Percentiles rank a stretch among this genome's conserved stretches.
phyloP scores from a whole-genome alignment of 2,329 filamentous ascomycete species.

The Beauveria sp. region DNA sequence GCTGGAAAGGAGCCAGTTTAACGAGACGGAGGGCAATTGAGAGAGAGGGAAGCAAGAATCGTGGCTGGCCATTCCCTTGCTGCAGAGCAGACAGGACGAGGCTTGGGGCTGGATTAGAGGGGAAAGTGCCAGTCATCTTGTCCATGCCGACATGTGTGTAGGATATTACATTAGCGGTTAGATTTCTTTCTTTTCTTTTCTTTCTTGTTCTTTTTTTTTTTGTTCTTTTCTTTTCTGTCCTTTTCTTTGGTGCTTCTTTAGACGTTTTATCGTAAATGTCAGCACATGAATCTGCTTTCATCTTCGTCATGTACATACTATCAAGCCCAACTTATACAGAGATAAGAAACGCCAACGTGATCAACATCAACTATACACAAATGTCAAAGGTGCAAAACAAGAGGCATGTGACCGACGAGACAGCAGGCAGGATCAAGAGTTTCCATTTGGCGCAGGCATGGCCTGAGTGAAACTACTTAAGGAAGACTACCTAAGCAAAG shows the following conservation, averaged over 20 bases:
- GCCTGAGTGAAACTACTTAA: neutral
- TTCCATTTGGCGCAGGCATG: constrained; percentile 7
- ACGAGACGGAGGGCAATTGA: constrained; percentile 2
- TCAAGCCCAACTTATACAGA: no score
- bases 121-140: no score
- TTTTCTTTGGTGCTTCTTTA: neutral
- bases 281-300: no score
- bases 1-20: neutral
- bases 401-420: neutral
- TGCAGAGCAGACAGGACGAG: no score
- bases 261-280: neutral
- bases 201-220: neutral
- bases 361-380: no score
- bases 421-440: neutral
- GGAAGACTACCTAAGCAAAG: constrained; percentile 9
- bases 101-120: no score
- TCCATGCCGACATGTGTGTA: neutral
- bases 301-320: neutral
- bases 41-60: neutral
- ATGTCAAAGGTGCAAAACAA: no score
- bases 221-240: neutral
- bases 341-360: no score
- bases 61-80: neutral
- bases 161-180: neutral
- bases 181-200: neutral